phyloP scores from a whole-genome alignment of 345 rosid species.

The Conringia planisiliqua region DNA sequence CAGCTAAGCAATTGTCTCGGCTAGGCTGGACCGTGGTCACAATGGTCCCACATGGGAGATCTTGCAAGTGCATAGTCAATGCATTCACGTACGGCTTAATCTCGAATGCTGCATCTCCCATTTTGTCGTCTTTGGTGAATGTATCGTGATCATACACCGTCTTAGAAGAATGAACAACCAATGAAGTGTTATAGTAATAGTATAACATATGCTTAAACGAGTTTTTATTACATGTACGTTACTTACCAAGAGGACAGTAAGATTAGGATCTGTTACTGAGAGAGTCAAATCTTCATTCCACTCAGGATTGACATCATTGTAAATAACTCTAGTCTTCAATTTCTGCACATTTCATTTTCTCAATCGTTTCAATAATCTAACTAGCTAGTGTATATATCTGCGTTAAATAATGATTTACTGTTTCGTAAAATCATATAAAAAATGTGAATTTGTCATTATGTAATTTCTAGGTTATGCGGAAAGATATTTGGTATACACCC shows the following conservation, averaged over 20 bases:
- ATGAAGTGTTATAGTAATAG: not conserved
- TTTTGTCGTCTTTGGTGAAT: slow-evolving; percentile 78
- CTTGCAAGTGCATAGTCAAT: slow-evolving; percentile 46
- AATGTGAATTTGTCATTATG: not conserved
- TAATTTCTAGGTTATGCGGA: not conserved
- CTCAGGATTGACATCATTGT: slow-evolving; percentile 73
- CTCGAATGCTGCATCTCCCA: slow-evolving; percentile 84
- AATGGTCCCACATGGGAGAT: slow-evolving; percentile 54
- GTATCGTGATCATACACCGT: slow-evolving; percentile 85
- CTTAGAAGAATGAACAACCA: slow-evolving; percentile 28
- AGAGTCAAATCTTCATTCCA: slow-evolving; percentile 95
- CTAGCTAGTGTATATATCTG: not conserved
- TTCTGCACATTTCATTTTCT: slow-evolving; percentile 43
- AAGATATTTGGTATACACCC: no score
- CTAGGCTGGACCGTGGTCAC: slow-evolving; percentile 50
- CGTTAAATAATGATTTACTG: not conserved
- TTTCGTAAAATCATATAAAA: not conserved
- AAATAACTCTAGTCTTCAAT: slow-evolving; percentile 78
- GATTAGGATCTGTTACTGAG: slow-evolving; percentile 56
- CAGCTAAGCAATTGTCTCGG: slow-evolving; percentile 59
- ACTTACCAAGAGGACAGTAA: slow-evolving; percentile 55
- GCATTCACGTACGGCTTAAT: slow-evolving; percentile 57
- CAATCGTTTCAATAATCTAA: not conserved
- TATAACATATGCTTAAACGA: not conserved
- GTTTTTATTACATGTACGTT: not conserved